A percentile compares a stretch with the other conserved stretches of the same genome.
phyloP scores from a whole-genome alignment of 2,329 filamentous ascomycete genomes.

The Cladophialophora immunda region DNA sequence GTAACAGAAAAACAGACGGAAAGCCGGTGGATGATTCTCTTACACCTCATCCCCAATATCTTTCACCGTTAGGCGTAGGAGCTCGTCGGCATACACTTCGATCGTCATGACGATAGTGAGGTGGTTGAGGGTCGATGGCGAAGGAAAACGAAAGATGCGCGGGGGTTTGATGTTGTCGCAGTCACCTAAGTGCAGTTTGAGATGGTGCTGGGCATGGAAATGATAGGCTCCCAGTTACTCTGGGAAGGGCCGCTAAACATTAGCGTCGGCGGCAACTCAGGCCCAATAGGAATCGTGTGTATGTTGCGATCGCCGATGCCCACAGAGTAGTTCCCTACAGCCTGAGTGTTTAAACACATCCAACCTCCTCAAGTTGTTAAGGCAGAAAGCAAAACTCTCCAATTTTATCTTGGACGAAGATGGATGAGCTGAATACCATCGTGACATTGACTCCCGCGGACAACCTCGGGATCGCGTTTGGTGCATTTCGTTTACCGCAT shows the following conservation, averaged over 20 bases:
- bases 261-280: background rate
- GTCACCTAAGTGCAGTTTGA: no score
- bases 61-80: conserved; percentile 20
- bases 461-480: background rate
- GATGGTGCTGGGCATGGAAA: no score
- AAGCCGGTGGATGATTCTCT: background rate
- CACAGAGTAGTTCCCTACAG: no score
- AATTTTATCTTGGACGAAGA: background rate
- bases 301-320: no score
- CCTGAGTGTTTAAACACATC: background rate
- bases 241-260: no score
- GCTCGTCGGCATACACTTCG: conserved; percentile 17
- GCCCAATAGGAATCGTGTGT: no score
- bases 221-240: no score
- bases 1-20: background rate
- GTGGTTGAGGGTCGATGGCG: background rate
- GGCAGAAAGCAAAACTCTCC: background rate
- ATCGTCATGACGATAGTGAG: conserved; percentile 21
- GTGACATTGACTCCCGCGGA: conserved; percentile 8
- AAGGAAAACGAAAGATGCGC: no score
- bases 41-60: conserved; percentile 22
- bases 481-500: conserved; percentile 15
- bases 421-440: conserved; percentile 19
- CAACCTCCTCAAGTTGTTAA: no score
- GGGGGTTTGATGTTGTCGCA: no score